These are phyloP conservation scores for Backusella psychrophila DNA, from an alignment of 192 early-diverging fungal genomes.

Conservation along the genomic window DNA sequence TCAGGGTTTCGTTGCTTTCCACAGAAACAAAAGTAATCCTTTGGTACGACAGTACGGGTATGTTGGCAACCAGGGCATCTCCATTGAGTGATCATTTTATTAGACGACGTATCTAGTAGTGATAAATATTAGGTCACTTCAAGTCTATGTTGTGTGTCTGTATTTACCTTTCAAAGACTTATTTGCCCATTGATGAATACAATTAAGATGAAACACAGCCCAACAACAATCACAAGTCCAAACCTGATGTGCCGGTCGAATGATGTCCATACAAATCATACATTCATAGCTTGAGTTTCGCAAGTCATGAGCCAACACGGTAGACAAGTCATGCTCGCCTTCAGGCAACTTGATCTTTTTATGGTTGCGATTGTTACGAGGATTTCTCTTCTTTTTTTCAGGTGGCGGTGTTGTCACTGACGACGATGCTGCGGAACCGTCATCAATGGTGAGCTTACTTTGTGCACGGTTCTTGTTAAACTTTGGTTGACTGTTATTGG, in stretches of 20 bases:
- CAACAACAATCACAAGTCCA: conserved; percentile 90
- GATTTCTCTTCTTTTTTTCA: background rate
- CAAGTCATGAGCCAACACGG: conserved; percentile 62
- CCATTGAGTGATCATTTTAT: conserved; percentile 52
- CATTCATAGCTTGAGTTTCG: conserved; percentile 82
- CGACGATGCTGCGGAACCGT: background rate
- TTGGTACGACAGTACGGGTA: conserved; percentile 59
- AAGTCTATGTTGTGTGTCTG: background rate
- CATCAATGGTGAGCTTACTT: conserved; percentile 10
- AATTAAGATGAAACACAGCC: conserved; percentile 89
- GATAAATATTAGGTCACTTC: background rate
- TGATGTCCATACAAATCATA: conserved; percentile 93
- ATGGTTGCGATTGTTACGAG: background rate
- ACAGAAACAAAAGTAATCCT: conserved; percentile 87
- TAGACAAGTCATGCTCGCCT: conserved; percentile 56
- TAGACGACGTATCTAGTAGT: conserved; percentile 30
- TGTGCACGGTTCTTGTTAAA: conserved; percentile 23
- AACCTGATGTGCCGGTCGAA: conserved; percentile 64
- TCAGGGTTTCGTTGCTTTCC: conserved; percentile 75
- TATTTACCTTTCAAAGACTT: conserved; percentile 57
- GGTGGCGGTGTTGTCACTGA: background rate
- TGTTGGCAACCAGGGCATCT: conserved; percentile 93
- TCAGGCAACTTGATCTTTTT: conserved; percentile 13
- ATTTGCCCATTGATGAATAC: conserved; percentile 78
- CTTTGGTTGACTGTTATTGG: background rate